Evolutionary conservation across 805 yeast genomes (phyloP), one percentile per base, ranked within the genome.

Genomic region (Blastobotrys attinorum): DNA sequence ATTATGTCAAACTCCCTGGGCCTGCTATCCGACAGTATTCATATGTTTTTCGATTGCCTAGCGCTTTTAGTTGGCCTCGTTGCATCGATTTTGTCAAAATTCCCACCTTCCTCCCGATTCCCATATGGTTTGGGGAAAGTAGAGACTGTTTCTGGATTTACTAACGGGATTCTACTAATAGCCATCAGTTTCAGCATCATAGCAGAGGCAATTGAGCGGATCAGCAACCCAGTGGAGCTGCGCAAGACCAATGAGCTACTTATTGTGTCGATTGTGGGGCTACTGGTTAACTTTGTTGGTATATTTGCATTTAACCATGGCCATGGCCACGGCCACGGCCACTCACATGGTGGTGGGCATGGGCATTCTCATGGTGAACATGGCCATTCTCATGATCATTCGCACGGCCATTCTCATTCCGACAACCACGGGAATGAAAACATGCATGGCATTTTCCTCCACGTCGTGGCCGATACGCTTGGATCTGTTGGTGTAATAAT

Each of bases 401-500:
- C 27, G 3, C 54, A 55, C 38, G 46, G 38, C 16, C 55, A 45
- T 35, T 25, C 46, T 3, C 54, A 39, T 40, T 41, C 45, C 37
- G 47, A 45, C 20, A 44, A 51, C 35, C 47, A 57, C 13, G 66
- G 67, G n/a, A 74, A 77, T 52, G 81, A 76, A 34, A 90, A 90
- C 60, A 84, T 90, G 94, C 79, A 82, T 46, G 99, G 99, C 11
- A 86, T 92, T 3, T 92, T 92, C 56, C 67, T 92, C 37, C 99
- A 92, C 55, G 84, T 92, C 23, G 60, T 92, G 37, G 99, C 99
- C 0, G 99, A 92, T 56, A 89, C 97, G 0, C 67, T 92, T 33
- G 99, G 99, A 0, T 90, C 97, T 0, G 95, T 89, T 0, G 97
- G 97, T 4, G 99, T 94, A 15, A 89, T 92, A n/a, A 62, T 87